A percentile compares a stretch with the other conserved stretches of the same genome.
Conservation (phyloP, 2,329 filamentous ascomycete species). For the Torrubiella hemipterigena region DNA sequence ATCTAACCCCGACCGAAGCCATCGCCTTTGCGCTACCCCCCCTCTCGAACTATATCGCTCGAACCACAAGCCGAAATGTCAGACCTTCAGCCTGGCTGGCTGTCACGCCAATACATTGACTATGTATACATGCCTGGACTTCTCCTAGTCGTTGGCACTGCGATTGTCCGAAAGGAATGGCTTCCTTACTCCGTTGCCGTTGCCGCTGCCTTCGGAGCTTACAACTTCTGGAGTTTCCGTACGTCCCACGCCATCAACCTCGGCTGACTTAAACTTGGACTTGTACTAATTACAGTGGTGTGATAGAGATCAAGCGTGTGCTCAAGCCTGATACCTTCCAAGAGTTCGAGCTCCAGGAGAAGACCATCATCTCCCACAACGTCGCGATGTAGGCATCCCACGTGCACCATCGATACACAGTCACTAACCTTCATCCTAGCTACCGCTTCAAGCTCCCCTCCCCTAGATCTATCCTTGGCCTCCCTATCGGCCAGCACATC, state of each 20-base stretch:
- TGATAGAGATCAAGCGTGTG: slow-evolving; percentile 61
- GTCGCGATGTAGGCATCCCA: slow-evolving; percentile 65
- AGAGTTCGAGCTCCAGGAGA: slow-evolving; percentile 85
- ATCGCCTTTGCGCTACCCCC: too few relatives aligned
- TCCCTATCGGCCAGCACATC: slow-evolving; percentile 98
- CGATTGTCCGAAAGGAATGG: slow-evolving; percentile 71
- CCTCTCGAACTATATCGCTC: too few relatives aligned
- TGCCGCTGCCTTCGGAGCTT: slow-evolving; percentile 53
- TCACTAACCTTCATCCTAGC: slow-evolving; percentile 26
- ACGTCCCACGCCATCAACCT: slow-evolving; percentile 27
- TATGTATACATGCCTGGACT: slow-evolving; percentile 76
- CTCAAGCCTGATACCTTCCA: slow-evolving; percentile 84
- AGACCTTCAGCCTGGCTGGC: background rate
- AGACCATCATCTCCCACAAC: slow-evolving; percentile 94
- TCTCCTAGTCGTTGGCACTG: slow-evolving; percentile 63
- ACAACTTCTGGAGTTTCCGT: slow-evolving; percentile 64
- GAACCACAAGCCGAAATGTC: too few relatives aligned
- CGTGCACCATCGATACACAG: background rate
- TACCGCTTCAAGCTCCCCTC: slow-evolving; percentile 87
- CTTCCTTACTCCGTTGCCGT: slow-evolving; percentile 56
- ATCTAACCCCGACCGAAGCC: too few relatives aligned
- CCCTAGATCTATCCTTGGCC: slow-evolving; percentile 71
- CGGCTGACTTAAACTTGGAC: slow-evolving; percentile 1
- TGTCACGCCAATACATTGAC: slow-evolving; percentile 53
- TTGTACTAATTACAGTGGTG: slow-evolving; percentile 7